Evolutionary conservation across 208 protist genomes (phyloP).

Genomic region (Leishmania tropica): DNA sequence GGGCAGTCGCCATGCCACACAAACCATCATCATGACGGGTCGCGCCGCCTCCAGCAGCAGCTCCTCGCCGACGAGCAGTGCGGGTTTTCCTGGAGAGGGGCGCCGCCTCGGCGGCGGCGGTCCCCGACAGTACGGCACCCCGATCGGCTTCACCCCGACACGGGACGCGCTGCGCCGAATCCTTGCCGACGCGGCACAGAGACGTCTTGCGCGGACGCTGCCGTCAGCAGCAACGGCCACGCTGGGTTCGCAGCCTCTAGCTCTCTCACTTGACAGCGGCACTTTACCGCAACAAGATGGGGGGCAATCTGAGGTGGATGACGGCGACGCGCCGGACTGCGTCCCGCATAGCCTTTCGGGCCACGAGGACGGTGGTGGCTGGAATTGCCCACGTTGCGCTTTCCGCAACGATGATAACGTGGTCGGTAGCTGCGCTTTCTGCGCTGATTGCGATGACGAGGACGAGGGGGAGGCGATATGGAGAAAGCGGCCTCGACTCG

Average conservation of each 20-base stretch:
- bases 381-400: slow-evolving; percentile 37
- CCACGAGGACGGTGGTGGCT: slow-evolving; percentile 10
- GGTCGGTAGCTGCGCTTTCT: slow-evolving; percentile 25
- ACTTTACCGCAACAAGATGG: neutral
- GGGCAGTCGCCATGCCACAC: neutral
- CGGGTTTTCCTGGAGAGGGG: slow-evolving; percentile 18
- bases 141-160: slow-evolving; percentile 9
- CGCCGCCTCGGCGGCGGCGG: slow-evolving; percentile 14
- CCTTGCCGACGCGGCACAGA: slow-evolving; percentile 20
- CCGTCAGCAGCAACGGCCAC: neutral
- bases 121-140: neutral
- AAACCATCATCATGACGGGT: neutral
- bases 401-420: slow-evolving; percentile 27
- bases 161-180: slow-evolving; percentile 23
- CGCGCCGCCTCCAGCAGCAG: neutral
- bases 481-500: neutral
- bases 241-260: neutral
- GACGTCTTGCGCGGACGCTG: neutral
- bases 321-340: slow-evolving; percentile 19
- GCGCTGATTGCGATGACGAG: slow-evolving; percentile 20
- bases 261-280: neutral
- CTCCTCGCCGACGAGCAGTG: neutral
- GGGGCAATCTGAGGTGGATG: neutral
- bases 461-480: neutral
- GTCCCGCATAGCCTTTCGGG: slow-evolving; percentile 15